Conservation (phyloP, 108 stramenopile species). For the Nitzschia inconspicua region DNA sequence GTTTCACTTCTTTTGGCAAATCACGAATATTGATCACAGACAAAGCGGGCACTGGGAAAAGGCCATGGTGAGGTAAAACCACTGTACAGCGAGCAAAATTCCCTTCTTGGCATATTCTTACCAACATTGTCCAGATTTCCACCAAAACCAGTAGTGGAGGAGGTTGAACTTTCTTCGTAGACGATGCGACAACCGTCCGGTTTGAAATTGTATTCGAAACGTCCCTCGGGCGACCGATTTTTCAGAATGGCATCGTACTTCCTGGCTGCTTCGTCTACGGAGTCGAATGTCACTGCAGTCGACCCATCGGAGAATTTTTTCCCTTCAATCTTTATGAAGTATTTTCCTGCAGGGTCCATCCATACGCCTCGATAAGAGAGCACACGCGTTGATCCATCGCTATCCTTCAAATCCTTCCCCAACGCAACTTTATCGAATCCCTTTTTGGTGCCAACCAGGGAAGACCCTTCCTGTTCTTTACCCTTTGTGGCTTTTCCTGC, state of each 20-base stretch:
- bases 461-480: slow-evolving; percentile 17
- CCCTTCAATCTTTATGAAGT: slow-evolving; percentile 72
- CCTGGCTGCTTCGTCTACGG: slow-evolving; percentile 62
- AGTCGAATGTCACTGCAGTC: slow-evolving; percentile 49
- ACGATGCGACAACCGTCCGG: slow-evolving; percentile 64
- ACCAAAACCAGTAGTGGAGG: slow-evolving; percentile 42
- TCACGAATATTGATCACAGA: slow-evolving; percentile 80
- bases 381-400: slow-evolving; percentile 58
- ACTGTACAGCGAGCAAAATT: too few species aligned
- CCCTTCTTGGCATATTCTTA: too few species aligned
- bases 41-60: slow-evolving; percentile 43
- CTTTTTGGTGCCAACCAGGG: slow-evolving; percentile 39
- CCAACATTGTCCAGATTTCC: slow-evolving; percentile 33
- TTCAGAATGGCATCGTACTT: slow-evolving; percentile 54
- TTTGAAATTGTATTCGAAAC: slow-evolving; percentile 61
- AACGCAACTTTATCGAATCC: slow-evolving; percentile 12
- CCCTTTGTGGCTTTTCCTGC: neutral
- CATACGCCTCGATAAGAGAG: slow-evolving; percentile 75
- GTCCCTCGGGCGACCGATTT: slow-evolving; percentile 16
- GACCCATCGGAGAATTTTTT: slow-evolving; percentile 24
- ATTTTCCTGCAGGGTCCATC: slow-evolving; percentile 59
- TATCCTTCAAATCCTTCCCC: slow-evolving; percentile 50
- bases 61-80: neutral
- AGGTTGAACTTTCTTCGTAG: slow-evolving; percentile 47
- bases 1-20: slow-evolving; percentile 75